A percentile compares a stretch with the other conserved stretches of the same genome.
Evolutionary conservation across 306 rosid species (phyloP).

Genomic region (Corylus heterophylla): DNA sequence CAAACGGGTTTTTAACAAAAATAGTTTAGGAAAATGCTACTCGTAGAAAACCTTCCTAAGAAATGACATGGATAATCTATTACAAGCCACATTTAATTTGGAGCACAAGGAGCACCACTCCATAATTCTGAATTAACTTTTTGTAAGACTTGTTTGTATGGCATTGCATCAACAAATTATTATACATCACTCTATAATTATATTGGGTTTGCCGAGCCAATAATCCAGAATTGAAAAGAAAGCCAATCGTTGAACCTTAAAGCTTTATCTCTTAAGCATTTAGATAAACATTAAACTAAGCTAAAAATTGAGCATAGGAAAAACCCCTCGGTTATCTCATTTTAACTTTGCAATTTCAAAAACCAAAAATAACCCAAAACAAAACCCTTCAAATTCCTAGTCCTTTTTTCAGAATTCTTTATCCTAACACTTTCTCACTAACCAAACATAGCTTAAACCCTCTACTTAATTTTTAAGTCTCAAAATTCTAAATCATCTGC

Average conservation of each 20-base stretch:
- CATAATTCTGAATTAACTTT: neutral
- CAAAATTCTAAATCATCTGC: neutral
- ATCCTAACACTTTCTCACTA: conserved; percentile 2
- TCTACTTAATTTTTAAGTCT: neutral
- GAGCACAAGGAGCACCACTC: neutral
- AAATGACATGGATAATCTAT: neutral
- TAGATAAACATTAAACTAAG: neutral
- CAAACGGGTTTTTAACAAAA: neutral
- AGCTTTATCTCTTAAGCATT: neutral
- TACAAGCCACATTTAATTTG: neutral
- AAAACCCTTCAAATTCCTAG: too few species aligned
- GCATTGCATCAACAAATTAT: neutral
- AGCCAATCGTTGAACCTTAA: neutral
- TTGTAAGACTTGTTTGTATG: neutral
- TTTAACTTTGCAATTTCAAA: neutral
- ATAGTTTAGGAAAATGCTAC: neutral
- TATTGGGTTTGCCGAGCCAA: neutral
- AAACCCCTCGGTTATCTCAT: neutral
- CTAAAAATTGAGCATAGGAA: neutral
- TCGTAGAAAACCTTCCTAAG: neutral
- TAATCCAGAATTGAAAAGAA: neutral
- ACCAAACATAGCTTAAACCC: conserved; percentile 9
- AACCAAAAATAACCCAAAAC: neutral
- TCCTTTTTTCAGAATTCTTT: neutral
- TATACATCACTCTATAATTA: neutral